Base-by-base conservation (phyloP, 352 stramenopile genomes). In the Phytophthora fragariae region DNA sequence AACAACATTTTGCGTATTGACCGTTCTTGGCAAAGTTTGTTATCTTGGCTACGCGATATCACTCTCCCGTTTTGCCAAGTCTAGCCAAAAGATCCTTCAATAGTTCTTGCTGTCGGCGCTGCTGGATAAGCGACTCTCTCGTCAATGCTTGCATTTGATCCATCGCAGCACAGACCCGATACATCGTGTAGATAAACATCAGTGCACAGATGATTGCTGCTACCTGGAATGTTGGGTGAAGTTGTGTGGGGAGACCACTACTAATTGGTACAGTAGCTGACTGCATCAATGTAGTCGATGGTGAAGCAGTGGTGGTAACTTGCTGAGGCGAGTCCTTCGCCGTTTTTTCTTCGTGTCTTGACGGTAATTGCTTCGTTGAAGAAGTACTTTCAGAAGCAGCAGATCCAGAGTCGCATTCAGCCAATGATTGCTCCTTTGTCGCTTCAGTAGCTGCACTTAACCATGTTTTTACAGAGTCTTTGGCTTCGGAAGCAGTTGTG, bases 111-210 rank as follows among this genome's bases (percentile, higher is more conserved):
- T 96, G 89, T 59, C 92, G 77, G 1, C 65, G 74, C 57, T 94
- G 85, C 46, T 92, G 81, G 7, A 81, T 44, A 15, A 96, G 60
- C 8, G 77, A 72, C 57, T 94, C 85, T 46, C 74, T 75, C 10
- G 87, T 87, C 29, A 93, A 66, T 31, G 47, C 21, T 63, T 86
- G 77, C 83, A 94, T 93, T 60, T 93, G 73, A 27, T 91, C 75
- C 47, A 94, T 71, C 33, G 81, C 67, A 21, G 62, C 69, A 65
- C 77, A 83, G 33, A 94, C 81, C 2, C 81, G 84, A 56, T 88
- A 82, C 70, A 94, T 89, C 8, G 79, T 90, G 72, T 86, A 93
- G 62, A 94, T 67, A 66, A 94, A 90, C 52, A 96, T 49, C 24
- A 94, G 44, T 39, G 85, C 62, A 62, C 88, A 92, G 19, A 90